Conservation (phyloP, 176 grass and related monocot genomes). For the Aegilops longissima region DNA sequence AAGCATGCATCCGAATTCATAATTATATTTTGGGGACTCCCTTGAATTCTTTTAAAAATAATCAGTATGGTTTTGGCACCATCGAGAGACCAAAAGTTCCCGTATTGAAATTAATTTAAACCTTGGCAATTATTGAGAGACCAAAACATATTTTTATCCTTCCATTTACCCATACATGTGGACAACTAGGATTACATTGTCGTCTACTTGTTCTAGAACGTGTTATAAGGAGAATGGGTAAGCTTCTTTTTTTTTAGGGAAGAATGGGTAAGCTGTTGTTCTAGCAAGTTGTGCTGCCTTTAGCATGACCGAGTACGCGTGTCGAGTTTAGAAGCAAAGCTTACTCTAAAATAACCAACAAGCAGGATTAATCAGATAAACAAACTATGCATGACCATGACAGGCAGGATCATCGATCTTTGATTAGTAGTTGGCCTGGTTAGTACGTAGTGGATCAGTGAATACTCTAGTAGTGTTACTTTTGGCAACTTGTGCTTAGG, state of each 20-base stretch:
- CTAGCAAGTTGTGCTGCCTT: background rate
- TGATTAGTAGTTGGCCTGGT: background rate
- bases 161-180: background rate
- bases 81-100: background rate
- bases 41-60: background rate
- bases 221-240: background rate
- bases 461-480: background rate
- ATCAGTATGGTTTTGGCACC: background rate
- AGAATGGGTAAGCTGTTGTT: background rate
- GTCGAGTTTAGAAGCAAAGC: conserved; percentile 11
- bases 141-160: background rate
- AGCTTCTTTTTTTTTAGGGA: background rate
- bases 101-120: background rate
- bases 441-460: background rate
- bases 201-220: background rate
- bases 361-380: background rate
- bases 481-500: background rate
- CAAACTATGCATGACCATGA: background rate
- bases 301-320: background rate
- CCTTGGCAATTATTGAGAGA: background rate
- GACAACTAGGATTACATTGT: background rate
- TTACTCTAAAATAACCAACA: background rate
- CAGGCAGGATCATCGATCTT: background rate
- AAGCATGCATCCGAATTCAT: too few species aligned
- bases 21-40: too few species aligned